Evolutionary conservation across 306 rosid genomes (phyloP).

Genomic region (Cicer cuneatum): DNA sequence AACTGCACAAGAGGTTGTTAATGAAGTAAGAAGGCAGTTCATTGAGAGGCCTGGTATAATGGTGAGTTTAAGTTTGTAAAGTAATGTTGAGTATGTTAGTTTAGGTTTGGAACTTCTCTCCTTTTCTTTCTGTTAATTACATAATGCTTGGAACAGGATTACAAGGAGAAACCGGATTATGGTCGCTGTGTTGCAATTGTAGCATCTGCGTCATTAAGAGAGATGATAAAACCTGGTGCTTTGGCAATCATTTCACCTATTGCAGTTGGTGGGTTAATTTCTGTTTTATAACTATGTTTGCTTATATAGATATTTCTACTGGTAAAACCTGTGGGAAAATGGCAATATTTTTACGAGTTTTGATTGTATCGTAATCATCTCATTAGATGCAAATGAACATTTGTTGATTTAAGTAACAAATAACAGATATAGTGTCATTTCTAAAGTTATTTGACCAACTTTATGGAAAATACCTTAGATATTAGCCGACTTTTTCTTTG

Average conservation of each 20-base stretch:
- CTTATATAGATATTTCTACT: background rate
- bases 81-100: conserved; percentile 35
- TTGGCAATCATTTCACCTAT: conserved; percentile 94
- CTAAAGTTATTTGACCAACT: conserved; percentile 23
- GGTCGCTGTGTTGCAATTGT: conserved; percentile 97
- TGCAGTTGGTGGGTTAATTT: conserved; percentile 70
- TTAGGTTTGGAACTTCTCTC: conserved; percentile 26
- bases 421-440: conserved; percentile 3
- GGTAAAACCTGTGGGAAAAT: conserved; percentile 28
- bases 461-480: conserved; percentile 26
- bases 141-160: conserved; percentile 65
- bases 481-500: background rate
- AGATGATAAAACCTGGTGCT: conserved; percentile 98
- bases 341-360: conserved; percentile 20
- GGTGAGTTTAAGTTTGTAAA: conserved; percentile 64
- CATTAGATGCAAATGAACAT: conserved; percentile 20
- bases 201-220: conserved; percentile 92
- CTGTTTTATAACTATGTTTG: conserved; percentile 28
- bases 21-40: conserved; percentile 97
- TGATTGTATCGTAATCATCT: conserved; percentile 26
- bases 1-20: conserved; percentile 99
- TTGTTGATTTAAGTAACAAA: conserved; percentile 16
- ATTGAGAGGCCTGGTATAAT: conserved; percentile 99
- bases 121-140: conserved; percentile 25
- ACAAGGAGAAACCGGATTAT: conserved; percentile 94